Evolutionary conservation across 768 basidiomycete species (phyloP), one percentile per base, ranked within the genome.

Genomic region (Hemileccinum rubropunctum): DNA sequence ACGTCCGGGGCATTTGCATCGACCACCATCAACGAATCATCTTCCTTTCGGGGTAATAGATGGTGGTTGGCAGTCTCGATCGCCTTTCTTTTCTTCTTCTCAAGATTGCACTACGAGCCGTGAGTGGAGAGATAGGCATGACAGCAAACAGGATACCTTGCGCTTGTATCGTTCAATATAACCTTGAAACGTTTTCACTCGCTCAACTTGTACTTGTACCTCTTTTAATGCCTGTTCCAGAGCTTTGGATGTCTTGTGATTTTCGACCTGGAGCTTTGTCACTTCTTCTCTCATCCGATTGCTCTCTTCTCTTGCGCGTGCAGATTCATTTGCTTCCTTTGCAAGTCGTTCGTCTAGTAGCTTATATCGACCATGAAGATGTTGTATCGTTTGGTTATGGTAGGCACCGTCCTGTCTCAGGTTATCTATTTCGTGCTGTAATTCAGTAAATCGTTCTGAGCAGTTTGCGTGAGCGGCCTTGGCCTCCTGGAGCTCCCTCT

Each of bases 1-100:
- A 33, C 30, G 32, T 67, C 65, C 7, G 67, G 57, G 11, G 57
- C 56, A 37, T 67, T 62, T 15, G 51, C 27, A 30, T 69, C 65
- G 33, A 66, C 56, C n/a, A 67, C 57, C 53, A 69, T 47, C 23
- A 67, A 41, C 0, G 67, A 67, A 1, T 68, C 61, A 1, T 66
- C 65, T 35, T 68, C 67, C 21, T 52, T 54, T 35, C 30, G 48
- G 20, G 51, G 42, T 35, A 20, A 26, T 17, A 47, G 20, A 13
- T 17, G 53, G 14, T 36, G 46, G 17, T 37, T 55, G 32, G 48
- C 50, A 28, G 34, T 46, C 35, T 64, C 52, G 2, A 68, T 40
- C 2, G 60, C 62, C 35, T 63, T 61, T 32, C 57, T 54, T 38
- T 68, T 67, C 50, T 58, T 62, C 48, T 45, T 66, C 43, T 64